phyloP scores from a whole-genome alignment of 177 flowering plant species.

The Tripterygium wilfordii region DNA sequence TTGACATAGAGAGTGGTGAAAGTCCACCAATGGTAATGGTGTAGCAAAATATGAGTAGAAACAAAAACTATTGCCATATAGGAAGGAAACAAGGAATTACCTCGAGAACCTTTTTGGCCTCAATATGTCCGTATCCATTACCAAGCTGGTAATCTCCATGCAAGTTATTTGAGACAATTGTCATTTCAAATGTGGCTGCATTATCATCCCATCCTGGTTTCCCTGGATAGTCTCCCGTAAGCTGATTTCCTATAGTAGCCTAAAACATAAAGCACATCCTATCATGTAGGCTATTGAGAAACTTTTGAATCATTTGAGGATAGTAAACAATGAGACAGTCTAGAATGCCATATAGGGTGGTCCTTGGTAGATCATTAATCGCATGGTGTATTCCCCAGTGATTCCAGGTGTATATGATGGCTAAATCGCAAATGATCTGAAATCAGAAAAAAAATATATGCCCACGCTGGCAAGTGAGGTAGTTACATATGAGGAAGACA shows the following conservation, averaged over 20 bases:
- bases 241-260: conserved; percentile 54
- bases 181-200: conserved; percentile 78
- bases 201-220: conserved; percentile 85
- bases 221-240: conserved; percentile 72
- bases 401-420: too few species aligned
- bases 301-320: neutral
- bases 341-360: neutral
- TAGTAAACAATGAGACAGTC: neutral
- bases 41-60: neutral
- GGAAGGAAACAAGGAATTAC: conserved; percentile 24
- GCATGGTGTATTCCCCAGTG: too few species aligned
- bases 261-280: conserved; percentile 21
- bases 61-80: neutral
- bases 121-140: conserved; percentile 67
- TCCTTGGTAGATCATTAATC: neutral
- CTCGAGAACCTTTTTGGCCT: conserved; percentile 62
- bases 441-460: too few species aligned
- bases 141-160: conserved; percentile 95
- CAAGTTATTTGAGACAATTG: conserved; percentile 57
- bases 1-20: too few species aligned
- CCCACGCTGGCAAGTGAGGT: too few species aligned
- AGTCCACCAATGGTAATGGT: neutral
- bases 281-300: conserved; percentile 4
- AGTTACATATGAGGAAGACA: too few species aligned
- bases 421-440: too few species aligned